Evolutionary conservation across 768 basidiomycete species (phyloP).

Genomic region (Amanita pallidorosea): DNA sequence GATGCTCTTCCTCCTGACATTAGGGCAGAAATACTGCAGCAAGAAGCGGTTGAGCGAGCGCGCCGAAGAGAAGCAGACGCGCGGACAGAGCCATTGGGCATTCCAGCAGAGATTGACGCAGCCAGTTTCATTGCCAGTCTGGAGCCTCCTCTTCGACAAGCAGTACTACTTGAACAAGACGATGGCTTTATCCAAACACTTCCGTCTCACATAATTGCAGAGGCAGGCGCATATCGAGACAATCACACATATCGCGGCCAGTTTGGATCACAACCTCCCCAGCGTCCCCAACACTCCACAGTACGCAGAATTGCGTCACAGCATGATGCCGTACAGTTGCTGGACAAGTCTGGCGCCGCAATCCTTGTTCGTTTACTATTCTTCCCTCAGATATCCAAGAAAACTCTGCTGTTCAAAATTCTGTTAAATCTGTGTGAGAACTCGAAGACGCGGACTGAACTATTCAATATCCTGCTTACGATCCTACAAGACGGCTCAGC

Average conservation of each 20-base stretch:
- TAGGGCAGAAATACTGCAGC: constrained; percentile 92
- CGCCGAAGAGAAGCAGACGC: constrained; percentile 31
- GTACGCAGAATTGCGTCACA: constrained; percentile 42
- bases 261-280: constrained; percentile 19
- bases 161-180: constrained; percentile 84
- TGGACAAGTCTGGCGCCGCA: constrained; percentile 85
- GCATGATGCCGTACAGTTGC: constrained; percentile 86
- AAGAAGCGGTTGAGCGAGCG: constrained; percentile 81
- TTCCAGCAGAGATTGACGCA: constrained; percentile 71
- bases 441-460: constrained; percentile 76
- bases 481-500: constrained; percentile 94
- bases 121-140: constrained; percentile 89
- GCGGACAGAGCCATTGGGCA: constrained; percentile 33
- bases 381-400: constrained; percentile 88
- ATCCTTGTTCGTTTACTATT: constrained; percentile 88
- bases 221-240: constrained; percentile 67
- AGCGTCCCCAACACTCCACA: constrained; percentile 17
- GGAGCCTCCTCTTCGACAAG: constrained; percentile 80
- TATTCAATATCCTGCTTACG: constrained; percentile 89
- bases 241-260: constrained; percentile 26
- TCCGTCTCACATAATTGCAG: constrained; percentile 79
- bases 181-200: constrained; percentile 75
- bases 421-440: constrained; percentile 97
- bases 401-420: constrained; percentile 77
- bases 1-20: constrained; percentile 95